phyloP scores from a whole-genome alignment of 2,329 filamentous ascomycete genomes.

The Neocatenulostroma microsporum region DNA sequence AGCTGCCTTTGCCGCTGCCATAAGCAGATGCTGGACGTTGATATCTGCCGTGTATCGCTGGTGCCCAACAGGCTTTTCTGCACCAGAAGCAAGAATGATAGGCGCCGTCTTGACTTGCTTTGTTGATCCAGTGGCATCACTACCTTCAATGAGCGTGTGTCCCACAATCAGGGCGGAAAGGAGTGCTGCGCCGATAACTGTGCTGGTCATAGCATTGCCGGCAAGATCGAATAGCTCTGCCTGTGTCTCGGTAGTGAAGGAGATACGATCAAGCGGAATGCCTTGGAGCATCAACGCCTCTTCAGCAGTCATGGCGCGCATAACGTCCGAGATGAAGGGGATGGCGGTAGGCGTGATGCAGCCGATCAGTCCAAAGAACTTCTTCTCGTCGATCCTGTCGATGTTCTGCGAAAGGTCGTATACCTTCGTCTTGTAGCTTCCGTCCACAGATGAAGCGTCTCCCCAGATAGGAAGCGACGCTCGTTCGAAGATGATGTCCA shows the following conservation, averaged over 20 bases:
- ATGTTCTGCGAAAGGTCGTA: conserved; percentile 61
- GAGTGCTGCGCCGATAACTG: conserved; percentile 59
- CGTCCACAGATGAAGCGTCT: too few relatives aligned
- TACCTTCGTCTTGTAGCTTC: conserved; percentile 28
- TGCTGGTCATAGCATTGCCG: conserved; percentile 72
- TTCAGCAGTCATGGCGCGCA: conserved; percentile 52
- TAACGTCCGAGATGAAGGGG: conserved; percentile 53
- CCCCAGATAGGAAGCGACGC: too few relatives aligned
- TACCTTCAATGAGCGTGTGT: too few relatives aligned
- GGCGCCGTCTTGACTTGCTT: too few relatives aligned
- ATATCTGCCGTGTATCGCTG: too few relatives aligned
- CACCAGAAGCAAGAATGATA: too few relatives aligned
- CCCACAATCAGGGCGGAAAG: conserved; percentile 50
- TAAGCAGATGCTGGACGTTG: too few relatives aligned
- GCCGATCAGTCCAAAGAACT: conserved; percentile 49
- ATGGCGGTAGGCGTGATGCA: conserved; percentile 63
- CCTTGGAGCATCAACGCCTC: conserved; percentile 63
- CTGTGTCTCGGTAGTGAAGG: conserved; percentile 54
- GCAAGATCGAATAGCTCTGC: conserved; percentile 59
- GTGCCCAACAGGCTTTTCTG: too few relatives aligned
- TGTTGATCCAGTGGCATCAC: too few relatives aligned
- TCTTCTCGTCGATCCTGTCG: conserved; percentile 49
- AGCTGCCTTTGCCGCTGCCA: too few relatives aligned
- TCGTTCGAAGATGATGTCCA: conserved; percentile 41
- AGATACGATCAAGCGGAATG: conserved; percentile 54